Conservation (phyloP, 768 basidiomycete genomes). For the Russula virescens region DNA sequence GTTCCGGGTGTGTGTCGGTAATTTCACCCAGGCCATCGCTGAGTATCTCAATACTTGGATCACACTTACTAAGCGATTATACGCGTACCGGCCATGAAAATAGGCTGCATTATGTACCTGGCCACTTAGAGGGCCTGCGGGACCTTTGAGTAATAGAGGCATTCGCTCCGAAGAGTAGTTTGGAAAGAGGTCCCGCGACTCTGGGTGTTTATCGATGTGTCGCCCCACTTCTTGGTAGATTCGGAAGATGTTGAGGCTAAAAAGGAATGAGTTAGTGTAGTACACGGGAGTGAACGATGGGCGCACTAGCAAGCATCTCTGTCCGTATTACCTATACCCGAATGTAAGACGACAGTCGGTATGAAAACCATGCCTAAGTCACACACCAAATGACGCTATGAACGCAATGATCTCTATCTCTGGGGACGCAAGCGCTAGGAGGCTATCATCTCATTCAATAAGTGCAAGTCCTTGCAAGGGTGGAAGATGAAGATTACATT, state of each 20-base stretch:
- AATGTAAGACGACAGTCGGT: not conserved
- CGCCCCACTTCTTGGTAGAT: constrained; percentile 60
- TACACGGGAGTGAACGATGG: not conserved
- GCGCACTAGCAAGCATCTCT: constrained; percentile 55
- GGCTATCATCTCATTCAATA: constrained; percentile 35
- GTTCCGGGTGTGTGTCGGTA: constrained; percentile 57
- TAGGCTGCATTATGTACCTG: constrained; percentile 71
- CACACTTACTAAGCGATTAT: not conserved
- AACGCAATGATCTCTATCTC: constrained; percentile 77
- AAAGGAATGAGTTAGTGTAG: not conserved
- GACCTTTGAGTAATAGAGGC: constrained; percentile 62
- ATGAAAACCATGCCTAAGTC: not conserved
- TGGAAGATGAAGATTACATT: constrained; percentile 44
- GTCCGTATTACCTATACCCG: constrained; percentile 62
- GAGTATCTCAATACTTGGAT: constrained; percentile 1
- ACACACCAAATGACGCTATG: constrained; percentile 67
- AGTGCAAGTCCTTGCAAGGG: not conserved
- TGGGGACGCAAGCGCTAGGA: constrained; percentile 76
- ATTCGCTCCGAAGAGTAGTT: constrained; percentile 48
- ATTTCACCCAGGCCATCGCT: constrained; percentile 71
- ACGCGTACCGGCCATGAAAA: constrained; percentile 70
- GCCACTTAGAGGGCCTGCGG: constrained; percentile 62
- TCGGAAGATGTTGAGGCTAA: constrained; percentile 69
- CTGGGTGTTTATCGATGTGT: constrained; percentile 52
- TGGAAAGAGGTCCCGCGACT: constrained; percentile 51